phyloP scores from a whole-genome alignment of 768 basidiomycete genomes.

The Kwoniella newhampshirensis region DNA sequence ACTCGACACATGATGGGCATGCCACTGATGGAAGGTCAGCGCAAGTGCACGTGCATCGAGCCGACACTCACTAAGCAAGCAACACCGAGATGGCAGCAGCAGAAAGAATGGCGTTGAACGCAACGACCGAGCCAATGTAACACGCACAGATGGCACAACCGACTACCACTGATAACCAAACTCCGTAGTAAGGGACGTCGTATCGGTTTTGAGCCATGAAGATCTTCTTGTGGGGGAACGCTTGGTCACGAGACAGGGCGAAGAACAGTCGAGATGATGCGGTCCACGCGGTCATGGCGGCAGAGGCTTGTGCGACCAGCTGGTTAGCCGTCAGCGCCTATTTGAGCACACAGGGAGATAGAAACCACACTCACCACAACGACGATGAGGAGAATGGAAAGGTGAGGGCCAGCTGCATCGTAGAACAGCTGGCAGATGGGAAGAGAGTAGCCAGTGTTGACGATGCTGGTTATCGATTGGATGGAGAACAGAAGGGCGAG shows the following conservation, averaged over 20 bases:
- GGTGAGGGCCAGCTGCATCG: not conserved
- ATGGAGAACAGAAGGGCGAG: not conserved
- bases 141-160: not conserved
- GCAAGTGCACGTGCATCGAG: no score
- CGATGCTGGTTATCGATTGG: not conserved
- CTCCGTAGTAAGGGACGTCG: constrained; percentile 1
- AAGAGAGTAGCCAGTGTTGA: not conserved
- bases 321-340: not conserved
- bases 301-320: constrained; percentile 3
- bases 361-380: not conserved
- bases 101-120: constrained; percentile 1
- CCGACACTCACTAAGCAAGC: not conserved
- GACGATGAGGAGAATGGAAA: not conserved
- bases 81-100: constrained; percentile 1
- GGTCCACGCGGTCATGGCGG: not conserved
- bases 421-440: constrained; percentile 1
- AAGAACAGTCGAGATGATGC: constrained; percentile 1
- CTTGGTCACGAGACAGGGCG: not conserved
- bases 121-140: not conserved
- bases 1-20: constrained; percentile 2
- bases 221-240: not conserved
- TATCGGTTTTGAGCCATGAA: constrained; percentile 5
- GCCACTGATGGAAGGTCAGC: not conserved
- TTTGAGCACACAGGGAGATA: not conserved
- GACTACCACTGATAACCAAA: not conserved